Percentiles rank a stretch among this genome's conserved stretches.
Evolutionary conservation across 1,284 basidiomycete genomes (phyloP).

Genomic region (Apiotrichum veenhuisii): DNA sequence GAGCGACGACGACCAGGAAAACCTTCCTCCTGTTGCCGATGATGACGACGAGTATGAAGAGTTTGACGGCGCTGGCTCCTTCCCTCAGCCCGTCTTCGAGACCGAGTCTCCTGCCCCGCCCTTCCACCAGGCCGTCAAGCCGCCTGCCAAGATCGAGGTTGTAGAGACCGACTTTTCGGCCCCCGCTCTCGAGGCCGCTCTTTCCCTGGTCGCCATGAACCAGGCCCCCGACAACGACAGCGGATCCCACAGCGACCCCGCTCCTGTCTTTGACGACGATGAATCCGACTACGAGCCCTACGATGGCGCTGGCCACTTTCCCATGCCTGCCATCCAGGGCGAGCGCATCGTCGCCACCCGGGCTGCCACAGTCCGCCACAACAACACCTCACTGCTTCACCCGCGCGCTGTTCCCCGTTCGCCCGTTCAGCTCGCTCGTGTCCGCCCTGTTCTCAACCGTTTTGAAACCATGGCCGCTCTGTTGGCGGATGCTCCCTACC

Average conservation of each 20-base stretch:
- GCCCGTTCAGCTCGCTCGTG: constrained; percentile 2
- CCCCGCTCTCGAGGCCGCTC: not conserved
- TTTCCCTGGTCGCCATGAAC: not conserved
- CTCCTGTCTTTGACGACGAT: not conserved
- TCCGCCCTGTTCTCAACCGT: constrained; percentile 3
- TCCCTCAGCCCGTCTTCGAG: constrained; percentile 6
- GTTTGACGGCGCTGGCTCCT: constrained; percentile 9
- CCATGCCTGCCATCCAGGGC: constrained; percentile 3
- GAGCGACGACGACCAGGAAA: constrained; percentile 5
- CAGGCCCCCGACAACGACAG: not conserved
- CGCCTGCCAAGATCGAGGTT: not conserved
- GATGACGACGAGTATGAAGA: constrained; percentile 12
- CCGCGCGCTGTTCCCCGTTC: constrained; percentile 3
- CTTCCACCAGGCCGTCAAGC: not conserved
- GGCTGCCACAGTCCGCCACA: too few species aligned
- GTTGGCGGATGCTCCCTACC: not conserved
- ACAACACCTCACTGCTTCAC: not conserved
- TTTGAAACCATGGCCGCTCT: constrained; percentile 3
- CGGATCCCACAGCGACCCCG: not conserved
- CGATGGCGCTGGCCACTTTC: constrained; percentile 12
- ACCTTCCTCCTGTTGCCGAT: not conserved
- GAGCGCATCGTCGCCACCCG: not conserved
- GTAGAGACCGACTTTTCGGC: not conserved
- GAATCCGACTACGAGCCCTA: constrained; percentile 10
- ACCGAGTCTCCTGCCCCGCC: not conserved